These are phyloP conservation scores for Pythium sukuiense DNA, from an alignment of 352 stramenopile genomes.

Conservation along the genomic window DNA sequence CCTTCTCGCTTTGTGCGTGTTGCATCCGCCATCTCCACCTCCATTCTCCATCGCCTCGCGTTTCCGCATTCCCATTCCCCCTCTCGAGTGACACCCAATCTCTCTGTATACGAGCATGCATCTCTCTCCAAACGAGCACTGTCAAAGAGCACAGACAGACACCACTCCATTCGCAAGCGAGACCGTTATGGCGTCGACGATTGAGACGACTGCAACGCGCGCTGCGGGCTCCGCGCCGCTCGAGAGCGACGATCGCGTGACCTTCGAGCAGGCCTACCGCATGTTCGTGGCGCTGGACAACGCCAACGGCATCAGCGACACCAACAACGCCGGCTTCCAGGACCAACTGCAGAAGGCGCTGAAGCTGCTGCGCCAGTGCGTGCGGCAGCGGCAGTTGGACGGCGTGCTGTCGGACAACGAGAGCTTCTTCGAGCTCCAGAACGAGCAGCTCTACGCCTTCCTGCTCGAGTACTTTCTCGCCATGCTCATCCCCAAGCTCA, in stretches of 20 bases:
- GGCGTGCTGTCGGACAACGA: conserved; percentile 72
- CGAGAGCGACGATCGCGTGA: conserved; percentile 34
- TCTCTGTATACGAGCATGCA: conserved; percentile 31
- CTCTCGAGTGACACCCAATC: conserved; percentile 16
- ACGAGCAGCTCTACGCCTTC: conserved; percentile 78
- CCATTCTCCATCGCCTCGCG: not conserved
- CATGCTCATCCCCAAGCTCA: conserved; percentile 75
- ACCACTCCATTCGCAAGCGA: not conserved
- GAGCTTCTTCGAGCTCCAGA: conserved; percentile 79
- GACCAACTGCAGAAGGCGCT: conserved; percentile 40
- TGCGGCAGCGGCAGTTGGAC: conserved; percentile 63
- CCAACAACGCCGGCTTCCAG: conserved; percentile 48
- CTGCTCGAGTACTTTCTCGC: conserved; percentile 82
- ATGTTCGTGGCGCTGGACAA: conserved; percentile 48
- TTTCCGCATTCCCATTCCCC: conserved; percentile 1
- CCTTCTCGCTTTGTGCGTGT: not conserved
- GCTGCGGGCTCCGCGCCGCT: not conserved
- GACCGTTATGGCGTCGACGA: conserved; percentile 6
- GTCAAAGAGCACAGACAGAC: not conserved
- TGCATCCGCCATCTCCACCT: not conserved
- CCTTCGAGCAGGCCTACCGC: conserved; percentile 40
- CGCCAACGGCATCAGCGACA: conserved; percentile 37
- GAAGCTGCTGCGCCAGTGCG: conserved; percentile 35
- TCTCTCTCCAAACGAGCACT: not conserved
- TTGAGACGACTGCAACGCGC: not conserved